Evolutionary conservation across 192 early-diverging fungal species (phyloP), one percentile per base, ranked within the genome.

Genomic region (Powellomyces hirtus): DNA sequence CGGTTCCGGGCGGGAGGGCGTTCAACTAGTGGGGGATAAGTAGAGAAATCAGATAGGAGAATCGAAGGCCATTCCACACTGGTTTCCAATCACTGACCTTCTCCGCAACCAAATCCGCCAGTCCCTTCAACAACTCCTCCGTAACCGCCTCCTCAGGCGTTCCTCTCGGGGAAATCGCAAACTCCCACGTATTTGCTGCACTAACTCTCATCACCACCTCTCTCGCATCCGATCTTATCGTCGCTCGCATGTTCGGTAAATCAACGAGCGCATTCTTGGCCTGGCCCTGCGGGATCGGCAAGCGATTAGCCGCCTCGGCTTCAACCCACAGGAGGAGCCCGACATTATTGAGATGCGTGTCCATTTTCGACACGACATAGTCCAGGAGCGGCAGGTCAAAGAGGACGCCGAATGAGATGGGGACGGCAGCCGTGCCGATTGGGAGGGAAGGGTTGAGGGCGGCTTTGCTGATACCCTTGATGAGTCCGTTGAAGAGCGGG

Each of bases 271-370:
- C 29, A 29, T 56, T 56, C 29, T 56, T 56, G 16, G 18, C 27
- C 2, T 16, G 33, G 53, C 29, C 59, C 59, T 38, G 33, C 18
- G 53, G 53, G 6, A 56, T 11, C 14, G 58, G 67, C 22, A 60
- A 34, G n/a, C 40, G 55, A 55, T 60, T 68, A 20, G 6, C 31
- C 11, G 58, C 58, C 30, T 68, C 56, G 22, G 1, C 27, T 22
- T 44, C 55, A 14, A 68, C 26, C 67, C 67, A 68, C 14, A 59
- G 35, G 11, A 68, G 33, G 31, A 36, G 35, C 10, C 38, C 42
- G n/a, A 68, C 55, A 60, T 59, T 68, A n/a, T 46, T 60, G 38
- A 68, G 42, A 40, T 68, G 67, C 24, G 38, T 1, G 31, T 68
- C 67, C 27, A 68, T 57, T 18, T 60, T 68, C 20, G 11, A 27